Evolutionary conservation across 192 early-diverging fungal species (phyloP).

Genomic region (Coemansia sp.): DNA sequence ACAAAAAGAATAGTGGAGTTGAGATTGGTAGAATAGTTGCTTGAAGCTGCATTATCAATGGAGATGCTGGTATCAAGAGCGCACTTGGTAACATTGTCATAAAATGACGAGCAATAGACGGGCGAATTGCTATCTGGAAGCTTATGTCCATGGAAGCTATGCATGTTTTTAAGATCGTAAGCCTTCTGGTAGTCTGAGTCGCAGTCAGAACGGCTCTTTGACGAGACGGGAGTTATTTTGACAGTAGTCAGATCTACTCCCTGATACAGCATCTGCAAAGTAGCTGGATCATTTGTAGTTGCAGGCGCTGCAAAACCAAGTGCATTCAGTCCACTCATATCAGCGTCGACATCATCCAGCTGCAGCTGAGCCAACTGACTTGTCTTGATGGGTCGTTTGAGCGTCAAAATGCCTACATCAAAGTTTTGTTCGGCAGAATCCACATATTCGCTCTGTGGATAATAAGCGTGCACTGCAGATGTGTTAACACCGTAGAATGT

Average conservation of each 20-base stretch:
- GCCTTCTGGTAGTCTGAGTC: slow-evolving; percentile 31
- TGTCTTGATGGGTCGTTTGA: slow-evolving; percentile 25
- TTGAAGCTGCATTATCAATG: slow-evolving; percentile 15
- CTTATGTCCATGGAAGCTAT: slow-evolving; percentile 42
- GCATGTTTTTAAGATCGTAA: slow-evolving; percentile 38
- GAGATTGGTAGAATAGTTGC: slow-evolving; percentile 36
- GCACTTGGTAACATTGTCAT: slow-evolving; percentile 44
- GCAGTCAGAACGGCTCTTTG: slow-evolving; percentile 32
- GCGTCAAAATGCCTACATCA: slow-evolving; percentile 46
- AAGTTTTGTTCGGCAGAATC: slow-evolving; percentile 40
- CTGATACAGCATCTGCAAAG: slow-evolving; percentile 32
- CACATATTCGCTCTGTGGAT: slow-evolving; percentile 43
- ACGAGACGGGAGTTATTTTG: slow-evolving; percentile 19
- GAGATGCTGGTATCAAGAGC: slow-evolving; percentile 29
- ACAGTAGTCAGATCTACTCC: slow-evolving; percentile 46
- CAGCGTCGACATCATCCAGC: slow-evolving; percentile 35
- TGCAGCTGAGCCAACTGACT: slow-evolving; percentile 22
- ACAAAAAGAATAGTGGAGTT: slow-evolving; percentile 48
- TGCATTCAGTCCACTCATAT: slow-evolving; percentile 18
- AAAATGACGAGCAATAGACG: slow-evolving; percentile 45
- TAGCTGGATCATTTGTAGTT: slow-evolving; percentile 31
- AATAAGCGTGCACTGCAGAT: slow-evolving; percentile 45
- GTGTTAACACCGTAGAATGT: slow-evolving; percentile 41
- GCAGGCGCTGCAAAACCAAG: slow-evolving; percentile 29
- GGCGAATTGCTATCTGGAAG: slow-evolving; percentile 41